Base-by-base conservation (phyloP, 169 alveolate species). In the Plasmodium coatneyi region DNA sequence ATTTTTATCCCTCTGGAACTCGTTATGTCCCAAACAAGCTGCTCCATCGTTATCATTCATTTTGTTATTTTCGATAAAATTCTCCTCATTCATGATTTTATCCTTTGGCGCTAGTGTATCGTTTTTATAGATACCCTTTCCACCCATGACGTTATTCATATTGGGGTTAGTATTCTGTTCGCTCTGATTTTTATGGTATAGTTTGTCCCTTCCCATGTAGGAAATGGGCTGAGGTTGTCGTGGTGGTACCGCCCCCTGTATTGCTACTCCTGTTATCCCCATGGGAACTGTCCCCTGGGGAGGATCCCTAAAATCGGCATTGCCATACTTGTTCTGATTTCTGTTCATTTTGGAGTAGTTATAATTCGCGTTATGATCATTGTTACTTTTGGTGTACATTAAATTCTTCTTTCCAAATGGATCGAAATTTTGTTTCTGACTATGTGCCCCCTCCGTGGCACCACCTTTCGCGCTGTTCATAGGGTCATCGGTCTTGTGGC, bases 181-280 rank as follows among this genome's bases (percentile, higher is more conserved):
- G 46, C 14, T n/a, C 25, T 6, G 43, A 16, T 49, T 71, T 32
- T 78, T 72, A 36, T 72, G 86, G 79, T 84, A 49, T 54, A 74
- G 36, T 49, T 74, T 84, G 52, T 87, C 93, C 25, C 93, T 87
- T 66, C 46, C 81, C 32, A 56, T 10, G 80, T 78, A 87, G 34
- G 71, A 46, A 30, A 81, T 22, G 19, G 79, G 34, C n/a, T 78
- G 82, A 43, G 54, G 36, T 66, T 5, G 41, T 66, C 6, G 36
- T 25, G 52, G 71, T 70, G 70, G 36, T 43, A 70, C 71, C 52
- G 12, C 81, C 32, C 43, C 22, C 56, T 78, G 82, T 22, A 41
- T 28, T 25, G 56, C 22, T 22, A 80, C 36, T n/a, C 82, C 72
- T 71, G 76, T 25, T 66, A 19, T 9, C n/a, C 76, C 76, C n/a